phyloP scores from a whole-genome alignment of 805 yeast species.

The Cyberlindnera nakhonratchasimensis region DNA sequence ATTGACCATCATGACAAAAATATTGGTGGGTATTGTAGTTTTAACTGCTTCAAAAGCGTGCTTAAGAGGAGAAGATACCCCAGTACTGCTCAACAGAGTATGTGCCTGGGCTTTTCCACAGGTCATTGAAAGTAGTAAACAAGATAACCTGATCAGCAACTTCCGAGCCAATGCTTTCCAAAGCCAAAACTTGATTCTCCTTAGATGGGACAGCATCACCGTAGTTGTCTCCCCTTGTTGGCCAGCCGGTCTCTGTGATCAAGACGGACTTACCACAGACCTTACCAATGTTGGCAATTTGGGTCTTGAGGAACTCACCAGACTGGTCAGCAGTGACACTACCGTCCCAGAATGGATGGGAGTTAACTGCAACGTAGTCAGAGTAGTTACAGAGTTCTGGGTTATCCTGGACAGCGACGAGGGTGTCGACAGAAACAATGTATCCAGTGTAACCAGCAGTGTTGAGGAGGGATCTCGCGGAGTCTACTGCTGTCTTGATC shows the following conservation, averaged over 20 bases:
- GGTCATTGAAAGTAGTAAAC: slow-evolving; percentile 61
- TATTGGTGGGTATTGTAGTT: background rate
- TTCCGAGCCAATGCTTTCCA: slow-evolving; percentile 40
- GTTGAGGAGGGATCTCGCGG: slow-evolving; percentile 44
- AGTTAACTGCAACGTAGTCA: slow-evolving; percentile 64
- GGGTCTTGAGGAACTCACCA: slow-evolving; percentile 49
- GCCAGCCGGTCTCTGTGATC: slow-evolving; percentile 71
- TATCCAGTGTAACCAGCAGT: slow-evolving; percentile 50
- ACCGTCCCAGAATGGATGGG: slow-evolving; percentile 67
- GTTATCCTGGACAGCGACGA: slow-evolving; percentile 54
- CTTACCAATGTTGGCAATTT: slow-evolving; percentile 42
- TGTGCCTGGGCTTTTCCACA: slow-evolving; percentile 56
- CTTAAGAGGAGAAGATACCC: slow-evolving; percentile 30
- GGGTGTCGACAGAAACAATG: slow-evolving; percentile 62
- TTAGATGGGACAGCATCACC: slow-evolving; percentile 55
- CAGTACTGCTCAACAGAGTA: slow-evolving; percentile 58
- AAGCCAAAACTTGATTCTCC: slow-evolving; percentile 49
- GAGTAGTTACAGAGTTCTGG: slow-evolving; percentile 51
- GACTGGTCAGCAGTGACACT: slow-evolving; percentile 45
- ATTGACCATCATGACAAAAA: background rate
- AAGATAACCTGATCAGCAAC: slow-evolving; percentile 49
- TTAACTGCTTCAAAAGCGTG: background rate
- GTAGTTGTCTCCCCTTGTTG: slow-evolving; percentile 52
- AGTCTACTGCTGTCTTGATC: slow-evolving; percentile 43
- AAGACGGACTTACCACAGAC: slow-evolving; percentile 44